phyloP scores from a whole-genome alignment of 1,284 basidiomycete species.

The Naganishia cerealis region DNA sequence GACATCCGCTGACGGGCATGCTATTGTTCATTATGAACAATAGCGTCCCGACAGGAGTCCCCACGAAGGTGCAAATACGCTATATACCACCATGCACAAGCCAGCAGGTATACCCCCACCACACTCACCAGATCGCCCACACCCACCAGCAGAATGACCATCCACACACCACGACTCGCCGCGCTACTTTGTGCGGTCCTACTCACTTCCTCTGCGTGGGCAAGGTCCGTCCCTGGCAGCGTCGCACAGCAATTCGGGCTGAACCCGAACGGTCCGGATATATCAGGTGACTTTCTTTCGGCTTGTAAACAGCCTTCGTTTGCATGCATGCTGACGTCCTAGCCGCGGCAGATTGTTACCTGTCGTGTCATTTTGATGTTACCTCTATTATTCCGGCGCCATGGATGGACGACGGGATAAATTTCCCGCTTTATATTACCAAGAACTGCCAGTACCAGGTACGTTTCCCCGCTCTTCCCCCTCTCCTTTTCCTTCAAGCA shows the following conservation, averaged over 20 bases:
- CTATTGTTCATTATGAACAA: conserved; percentile 5
- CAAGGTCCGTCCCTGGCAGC: not conserved
- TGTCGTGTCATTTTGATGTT: conserved; percentile 6
- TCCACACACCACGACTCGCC: not conserved
- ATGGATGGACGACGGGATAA: conserved; percentile 7
- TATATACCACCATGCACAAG: not conserved
- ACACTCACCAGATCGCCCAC: not conserved
- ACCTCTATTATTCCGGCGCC: conserved; percentile 9
- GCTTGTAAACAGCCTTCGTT: too few species aligned
- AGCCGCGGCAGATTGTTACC: not conserved
- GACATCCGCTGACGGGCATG: not conserved
- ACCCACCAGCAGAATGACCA: not conserved
- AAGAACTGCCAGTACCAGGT: conserved; percentile 20
- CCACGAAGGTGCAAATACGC: not conserved
- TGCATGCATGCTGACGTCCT: not conserved
- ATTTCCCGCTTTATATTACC: not conserved
- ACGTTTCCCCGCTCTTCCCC: not conserved
- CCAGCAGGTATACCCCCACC: not conserved
- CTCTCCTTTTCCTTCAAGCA: not conserved
- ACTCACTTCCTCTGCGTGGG: not conserved
- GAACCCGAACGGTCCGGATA: conserved; percentile 5
- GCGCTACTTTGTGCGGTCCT: not conserved
- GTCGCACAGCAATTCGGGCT: conserved; percentile 18
- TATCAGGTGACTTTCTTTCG: conserved; percentile 24
- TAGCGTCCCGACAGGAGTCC: not conserved